phyloP scores from a whole-genome alignment of 352 stramenopile genomes.

The Globisporangium iwayamae region DNA sequence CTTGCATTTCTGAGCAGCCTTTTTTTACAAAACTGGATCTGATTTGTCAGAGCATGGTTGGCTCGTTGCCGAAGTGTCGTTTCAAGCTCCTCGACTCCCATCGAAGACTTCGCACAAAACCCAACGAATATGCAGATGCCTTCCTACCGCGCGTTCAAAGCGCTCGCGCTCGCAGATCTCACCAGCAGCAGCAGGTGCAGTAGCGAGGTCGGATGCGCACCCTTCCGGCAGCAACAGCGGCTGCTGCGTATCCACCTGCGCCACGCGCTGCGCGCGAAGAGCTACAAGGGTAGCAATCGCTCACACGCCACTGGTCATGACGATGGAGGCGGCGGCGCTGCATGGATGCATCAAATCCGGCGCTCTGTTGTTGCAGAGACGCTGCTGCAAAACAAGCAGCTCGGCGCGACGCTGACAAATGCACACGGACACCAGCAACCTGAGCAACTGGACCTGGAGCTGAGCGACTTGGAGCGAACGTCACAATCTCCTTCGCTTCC shows the following conservation, averaged over 20 bases:
- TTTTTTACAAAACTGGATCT: too few species aligned
- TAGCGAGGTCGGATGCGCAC: not conserved
- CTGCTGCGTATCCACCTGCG: conserved; percentile 28
- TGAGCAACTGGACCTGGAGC: too few species aligned
- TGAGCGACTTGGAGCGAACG: not conserved
- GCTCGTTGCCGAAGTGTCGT: not conserved
- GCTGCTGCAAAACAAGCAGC: not conserved
- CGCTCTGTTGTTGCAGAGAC: not conserved
- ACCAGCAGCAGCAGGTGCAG: not conserved
- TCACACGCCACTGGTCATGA: too few species aligned
- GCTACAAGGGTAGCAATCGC: not conserved
- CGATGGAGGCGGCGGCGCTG: not conserved
- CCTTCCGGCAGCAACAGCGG: conserved; percentile 20
- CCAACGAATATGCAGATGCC: not conserved
- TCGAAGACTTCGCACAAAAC: too few species aligned
- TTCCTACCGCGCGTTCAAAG: conserved; percentile 27
- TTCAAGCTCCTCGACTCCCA: not conserved
- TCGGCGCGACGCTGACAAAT: not conserved
- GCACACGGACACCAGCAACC: not conserved
- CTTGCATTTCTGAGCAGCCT: too few species aligned
- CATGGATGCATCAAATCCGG: conserved; percentile 2
- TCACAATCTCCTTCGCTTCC: not conserved
- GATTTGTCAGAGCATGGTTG: too few species aligned
- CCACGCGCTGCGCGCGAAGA: conserved; percentile 21
- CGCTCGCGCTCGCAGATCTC: conserved; percentile 17